Base-by-base conservation (phyloP, 2,329 filamentous ascomycete genomes). In the Beauveria brongniartii region DNA sequence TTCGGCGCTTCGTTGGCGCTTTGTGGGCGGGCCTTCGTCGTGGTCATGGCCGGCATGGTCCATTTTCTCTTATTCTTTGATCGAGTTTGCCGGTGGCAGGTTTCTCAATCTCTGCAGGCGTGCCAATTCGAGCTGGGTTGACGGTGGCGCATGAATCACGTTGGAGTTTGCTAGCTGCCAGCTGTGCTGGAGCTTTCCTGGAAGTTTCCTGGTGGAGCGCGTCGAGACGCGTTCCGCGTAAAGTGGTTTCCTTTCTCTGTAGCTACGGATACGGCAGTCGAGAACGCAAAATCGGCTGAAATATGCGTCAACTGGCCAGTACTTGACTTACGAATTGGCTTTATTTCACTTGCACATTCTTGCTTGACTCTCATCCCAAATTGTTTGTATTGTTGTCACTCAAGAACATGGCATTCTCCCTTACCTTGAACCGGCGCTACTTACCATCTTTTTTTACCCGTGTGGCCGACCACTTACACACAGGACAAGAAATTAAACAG, bases 21-120 rank as follows among this genome's bases (percentile, higher is more conserved):
- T 62, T 12, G 61, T 34, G 16, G 55, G 48, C 9, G 55, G 61
- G 26, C 50, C 52, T n/a, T 64, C 51, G 3, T 59, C 54, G 20
- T 52, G 28, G n/a, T 57, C 58, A 14, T 63, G 61, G 41, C n/a
- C 22, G 16, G 34, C 41, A n/a, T 40, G 41, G 1, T 46, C 28
- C 57, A 59, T 54, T 24, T 10, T 22, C 9, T 12, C 6, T 8
- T 7, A 20, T 43, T 7, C 7, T 18, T 5, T 5, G 10, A 8
- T 12, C 16, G 9, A 16, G 1, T 43, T 9, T 1, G 0, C n/a
- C 5, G 20, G 48, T 8, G n/a, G 4, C 10, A 10, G 34, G 3
- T 5, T 6, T 41, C 8, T 18, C 4, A 9, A 14, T 5, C 14
- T 48, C 14, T n/a, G 20, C n/a, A 1, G 8, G 6, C 7, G 5